Evolutionary conservation across 352 stramenopile species (phyloP).

Genomic region (Phytophthora melonis): DNA sequence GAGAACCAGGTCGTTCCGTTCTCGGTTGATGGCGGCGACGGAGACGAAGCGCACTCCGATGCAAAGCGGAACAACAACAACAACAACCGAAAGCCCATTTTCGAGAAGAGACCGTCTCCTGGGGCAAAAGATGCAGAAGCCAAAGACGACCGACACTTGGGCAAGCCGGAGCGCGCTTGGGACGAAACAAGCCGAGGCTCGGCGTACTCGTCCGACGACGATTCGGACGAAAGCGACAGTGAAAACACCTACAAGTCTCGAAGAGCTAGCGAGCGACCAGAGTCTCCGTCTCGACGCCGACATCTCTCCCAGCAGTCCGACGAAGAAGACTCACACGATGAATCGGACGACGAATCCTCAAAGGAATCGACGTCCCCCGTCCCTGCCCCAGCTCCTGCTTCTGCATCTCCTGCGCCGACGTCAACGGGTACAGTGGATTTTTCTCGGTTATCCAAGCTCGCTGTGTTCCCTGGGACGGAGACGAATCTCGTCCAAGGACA

Average conservation of each 20-base stretch:
- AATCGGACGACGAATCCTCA: constrained; percentile 59
- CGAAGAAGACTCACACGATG: constrained; percentile 49
- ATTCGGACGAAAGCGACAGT: constrained; percentile 27
- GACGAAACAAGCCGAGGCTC: constrained; percentile 37
- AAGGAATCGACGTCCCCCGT: constrained; percentile 16
- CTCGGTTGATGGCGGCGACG: constrained; percentile 53
- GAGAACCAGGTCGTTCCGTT: constrained; percentile 77
- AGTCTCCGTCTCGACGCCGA: constrained; percentile 34
- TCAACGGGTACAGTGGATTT: constrained; percentile 50
- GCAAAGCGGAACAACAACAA: constrained; percentile 12
- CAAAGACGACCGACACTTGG: constrained; percentile 15
- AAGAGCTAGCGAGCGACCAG: constrained; percentile 29
- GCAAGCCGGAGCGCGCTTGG: constrained; percentile 53
- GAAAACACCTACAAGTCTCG: constrained; percentile 27
- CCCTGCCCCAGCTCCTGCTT: too few species aligned
- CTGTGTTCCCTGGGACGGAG: constrained; percentile 67
- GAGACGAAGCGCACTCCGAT: constrained; percentile 39
- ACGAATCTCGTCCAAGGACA: constrained; percentile 55
- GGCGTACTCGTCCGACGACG: constrained; percentile 31
- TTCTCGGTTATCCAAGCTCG: constrained; percentile 79
- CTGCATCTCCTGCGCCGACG: background rate
- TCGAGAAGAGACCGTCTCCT: constrained; percentile 38
- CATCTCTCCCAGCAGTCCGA: constrained; percentile 44
- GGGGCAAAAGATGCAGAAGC: background rate
- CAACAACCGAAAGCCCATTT: constrained; percentile 7